Conservation (phyloP, 2,329 filamentous ascomycete genomes). For the Cladosporium sp. region DNA sequence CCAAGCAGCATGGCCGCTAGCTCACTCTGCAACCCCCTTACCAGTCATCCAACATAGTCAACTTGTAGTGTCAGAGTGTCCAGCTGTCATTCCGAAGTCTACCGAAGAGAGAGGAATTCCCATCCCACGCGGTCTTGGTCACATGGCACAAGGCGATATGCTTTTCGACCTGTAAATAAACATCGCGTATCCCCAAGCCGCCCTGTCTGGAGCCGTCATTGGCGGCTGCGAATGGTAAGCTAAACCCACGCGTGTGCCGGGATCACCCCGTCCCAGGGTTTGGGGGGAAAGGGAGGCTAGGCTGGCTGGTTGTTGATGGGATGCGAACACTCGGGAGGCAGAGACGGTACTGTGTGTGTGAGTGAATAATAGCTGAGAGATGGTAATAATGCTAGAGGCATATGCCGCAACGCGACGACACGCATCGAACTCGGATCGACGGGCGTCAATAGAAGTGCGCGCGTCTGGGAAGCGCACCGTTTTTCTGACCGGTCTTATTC, state of each 20-base stretch:
- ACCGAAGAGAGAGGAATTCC: not conserved
- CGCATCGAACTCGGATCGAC: not conserved
- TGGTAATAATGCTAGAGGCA: not conserved
- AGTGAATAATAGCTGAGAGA: not conserved
- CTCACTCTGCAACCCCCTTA: not conserved
- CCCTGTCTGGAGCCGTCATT: constrained; percentile 6
- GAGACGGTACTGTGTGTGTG: not conserved
- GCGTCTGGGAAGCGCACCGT: not conserved
- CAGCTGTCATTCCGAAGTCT: not conserved
- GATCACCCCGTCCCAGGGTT: constrained; percentile 6
- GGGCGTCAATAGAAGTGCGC: not conserved
- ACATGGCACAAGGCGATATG: constrained; percentile 3
- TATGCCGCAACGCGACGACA: not conserved
- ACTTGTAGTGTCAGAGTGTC: not conserved
- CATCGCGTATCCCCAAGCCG: constrained; percentile 4
- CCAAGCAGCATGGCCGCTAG: not conserved
- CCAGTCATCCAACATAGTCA: not conserved
- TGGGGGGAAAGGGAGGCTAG: not conserved
- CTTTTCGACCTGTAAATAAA: constrained; percentile 8
- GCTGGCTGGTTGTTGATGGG: not conserved
- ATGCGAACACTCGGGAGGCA: not conserved
- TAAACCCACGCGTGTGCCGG: constrained; percentile 9
- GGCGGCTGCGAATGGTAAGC: constrained; percentile 5
- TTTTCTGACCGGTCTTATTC: not conserved
- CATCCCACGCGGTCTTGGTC: not conserved